Base-by-base conservation (phyloP, 78 protist species). In the Dictyostelium intermedium region DNA sequence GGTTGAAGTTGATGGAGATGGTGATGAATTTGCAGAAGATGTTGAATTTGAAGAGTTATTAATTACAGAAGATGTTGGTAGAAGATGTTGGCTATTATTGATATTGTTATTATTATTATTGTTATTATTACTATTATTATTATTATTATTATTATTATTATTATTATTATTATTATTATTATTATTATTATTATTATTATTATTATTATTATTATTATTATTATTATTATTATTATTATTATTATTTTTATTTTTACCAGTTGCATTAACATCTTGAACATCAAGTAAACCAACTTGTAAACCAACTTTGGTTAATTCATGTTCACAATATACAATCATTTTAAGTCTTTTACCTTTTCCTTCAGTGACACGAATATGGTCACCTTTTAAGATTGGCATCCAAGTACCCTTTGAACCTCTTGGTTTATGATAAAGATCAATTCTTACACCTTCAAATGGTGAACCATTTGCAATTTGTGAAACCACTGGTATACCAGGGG, bases 321-420 rank as follows among this genome's bases (percentile, higher is more conserved):
- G 80, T 32, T 89, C 93, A 37, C 93, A 66, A 47, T 89, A 74
- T 35, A 89, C 93, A 80, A 89, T 89, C 86, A 92, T 70, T 61
- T 92, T 92, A 45, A 92, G 53, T 23, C 96, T 60, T 56, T 92
- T 92, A 23, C 96, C 96, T 56, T 92, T 92, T 20, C 96, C 96
- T 20, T 92, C 91, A 25, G 96, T 92, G 20, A 92, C 96, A 30
- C 96, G 11, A 43, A 92, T 81, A 47, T 92, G 91, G 56, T 92
- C 91, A n/a, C 85, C 80, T 5, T 41, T 37, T 14, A 41, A 32
- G 27, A 92, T 85, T 39, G 72, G 72, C 91, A 85, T 80, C 96
- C 96, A 92, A 8, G 91, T 72, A 30, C 96, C 96, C 32, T 92
- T 92, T 11, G 96, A 92, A 2, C 96, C 96, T 34, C 96, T 45